Percentiles rank a stretch among this genome's conserved stretches.
These are phyloP conservation scores for Arthroderma uncinatum DNA, from an alignment of 2,329 filamentous ascomycete genomes.

Conservation along the genomic window DNA sequence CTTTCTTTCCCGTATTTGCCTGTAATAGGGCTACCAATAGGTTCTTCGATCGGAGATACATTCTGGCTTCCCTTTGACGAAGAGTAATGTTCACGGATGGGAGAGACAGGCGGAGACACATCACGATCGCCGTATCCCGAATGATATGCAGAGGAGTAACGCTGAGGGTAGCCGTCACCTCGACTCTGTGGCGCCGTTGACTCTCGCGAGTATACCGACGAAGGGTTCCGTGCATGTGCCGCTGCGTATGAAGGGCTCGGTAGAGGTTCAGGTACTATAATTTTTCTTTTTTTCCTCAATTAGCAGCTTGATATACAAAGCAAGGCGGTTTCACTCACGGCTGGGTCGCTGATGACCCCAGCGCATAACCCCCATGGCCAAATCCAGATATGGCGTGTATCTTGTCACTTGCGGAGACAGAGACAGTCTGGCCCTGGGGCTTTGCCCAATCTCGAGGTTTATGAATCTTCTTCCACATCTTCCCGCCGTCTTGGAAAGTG, in stretches of 20 bases:
- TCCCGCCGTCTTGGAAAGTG: background rate
- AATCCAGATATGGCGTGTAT: background rate
- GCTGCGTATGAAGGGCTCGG: background rate
- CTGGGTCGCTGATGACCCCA: background rate
- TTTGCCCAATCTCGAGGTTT: constrained; percentile 5
- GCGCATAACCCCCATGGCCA: background rate
- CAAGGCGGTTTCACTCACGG: background rate
- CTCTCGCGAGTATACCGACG: constrained; percentile 10
- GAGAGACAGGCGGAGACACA: constrained; percentile 39
- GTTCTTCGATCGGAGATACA: constrained; percentile 34
- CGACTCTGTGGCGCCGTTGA: background rate
- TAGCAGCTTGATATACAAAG: background rate
- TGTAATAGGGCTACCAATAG: constrained; percentile 5
- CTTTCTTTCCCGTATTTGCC: background rate
- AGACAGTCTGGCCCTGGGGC: background rate
- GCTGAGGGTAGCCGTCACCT: background rate
- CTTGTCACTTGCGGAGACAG: constrained; percentile 4
- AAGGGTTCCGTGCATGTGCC: constrained; percentile 6
- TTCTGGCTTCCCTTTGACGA: constrained; percentile 20
- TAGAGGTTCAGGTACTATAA: background rate
- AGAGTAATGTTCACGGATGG: constrained; percentile 20
- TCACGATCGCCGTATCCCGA: constrained; percentile 19
- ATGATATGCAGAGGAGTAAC: background rate
- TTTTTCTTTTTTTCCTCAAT: background rate
- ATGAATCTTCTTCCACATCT: constrained; percentile 7